Evolutionary conservation across 2,329 filamentous ascomycete species (phyloP), one percentile per base, ranked within the genome.

Genomic region (Aspergillus sp.): DNA sequence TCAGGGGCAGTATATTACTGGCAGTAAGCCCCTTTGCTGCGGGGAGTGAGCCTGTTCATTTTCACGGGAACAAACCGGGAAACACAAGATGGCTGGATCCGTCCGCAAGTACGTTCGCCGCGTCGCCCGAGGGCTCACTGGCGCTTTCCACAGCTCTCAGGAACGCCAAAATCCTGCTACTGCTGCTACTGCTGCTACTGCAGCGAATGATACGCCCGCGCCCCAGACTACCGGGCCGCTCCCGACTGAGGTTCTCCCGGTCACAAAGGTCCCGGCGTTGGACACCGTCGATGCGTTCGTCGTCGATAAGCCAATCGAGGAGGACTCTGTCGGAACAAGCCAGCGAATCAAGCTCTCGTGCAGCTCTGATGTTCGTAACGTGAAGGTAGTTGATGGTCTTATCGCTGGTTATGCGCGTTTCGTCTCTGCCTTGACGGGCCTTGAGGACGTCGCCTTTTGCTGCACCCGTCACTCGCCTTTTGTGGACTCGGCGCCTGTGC

Each of bases 191-290:
- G n/a, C 26, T 30, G 26, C 26, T 30, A 0, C 26, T 30, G 26
- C 59, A 39, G 24, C 48, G 24, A 15, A 47, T 41, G 56, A 51
- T 8, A 20, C 42, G n/a, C 24, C 48, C 17, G 42, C 38, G 20
- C 17, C 34, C 11, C 44, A 34, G 26, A 11, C 26, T 44, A 34
- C 54, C n/a, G n/a, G n/a, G n/a, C n/a, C n/a, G n/a, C n/a, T 20
- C 32, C 32, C 43, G 17, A 24, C 17, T 43, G 58, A 62, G n/a
- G 26, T 55, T 39, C 34, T 64, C 15, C 67, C 67, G 2, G 52
- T 66, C 15, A 69, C 67, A 22, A 70, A 66, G 49, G 54, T 70
- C 34, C 67, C 67, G 34, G 60, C 65, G 9, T 53, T 70, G 49
- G 64, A 70, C 45, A 67, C 66, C 3, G 53, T 64, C 52, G 66